Evolutionary conservation across 2,329 filamentous ascomycete genomes (phyloP), one percentile per base, ranked within the genome.

Genomic region (Dichotomopilus funicola): DNA sequence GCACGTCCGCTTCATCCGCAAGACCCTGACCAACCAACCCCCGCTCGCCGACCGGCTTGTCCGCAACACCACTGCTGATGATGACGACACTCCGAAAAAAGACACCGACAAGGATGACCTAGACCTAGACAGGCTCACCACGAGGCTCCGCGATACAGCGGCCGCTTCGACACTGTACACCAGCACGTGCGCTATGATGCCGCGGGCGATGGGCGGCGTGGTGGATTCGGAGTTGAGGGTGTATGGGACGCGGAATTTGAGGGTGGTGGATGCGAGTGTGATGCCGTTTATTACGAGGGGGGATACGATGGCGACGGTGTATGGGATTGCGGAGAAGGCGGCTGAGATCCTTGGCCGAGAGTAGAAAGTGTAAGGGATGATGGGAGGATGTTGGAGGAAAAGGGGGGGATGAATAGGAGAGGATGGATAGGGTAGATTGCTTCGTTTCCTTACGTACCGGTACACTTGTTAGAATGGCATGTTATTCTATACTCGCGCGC

Each of bases 21-120:
- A 42, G 6, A 56, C 67, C 5, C 57, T 63, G 8, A 77, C 56
- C 10, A 67, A 70, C 43, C 62, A 67, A 0, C 38, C 36, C 5
- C 75, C 74, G 0, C 72, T 78, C 63, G 68, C 1, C 7, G 36
- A 13, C 71, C 73, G 0, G 72, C 77, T 77, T 36, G 69, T 71
- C 58, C 63, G 65, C 0, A 27, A 27, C 19, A 27, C 19, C 19
- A 3, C 19, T 27, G 19, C 19, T 27, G 19, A 27, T 27, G 19
- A 27, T 27, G 19, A 27, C 19, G 19, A 27, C 19, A 27, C 19
- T 27, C 19, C 19, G 37, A 40, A 40, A 40, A 12, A 40, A 12
- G 37, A 40, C 8, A 40, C 8, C 8, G 37, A 40, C 8, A 12
- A 40, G 37, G 37, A 12, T 2, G 37, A 9, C 37, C 12, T 40